Evolutionary conservation across 768 basidiomycete genomes (phyloP), one percentile per base, ranked within the genome.

Genomic region (Tephrocybe sp.): DNA sequence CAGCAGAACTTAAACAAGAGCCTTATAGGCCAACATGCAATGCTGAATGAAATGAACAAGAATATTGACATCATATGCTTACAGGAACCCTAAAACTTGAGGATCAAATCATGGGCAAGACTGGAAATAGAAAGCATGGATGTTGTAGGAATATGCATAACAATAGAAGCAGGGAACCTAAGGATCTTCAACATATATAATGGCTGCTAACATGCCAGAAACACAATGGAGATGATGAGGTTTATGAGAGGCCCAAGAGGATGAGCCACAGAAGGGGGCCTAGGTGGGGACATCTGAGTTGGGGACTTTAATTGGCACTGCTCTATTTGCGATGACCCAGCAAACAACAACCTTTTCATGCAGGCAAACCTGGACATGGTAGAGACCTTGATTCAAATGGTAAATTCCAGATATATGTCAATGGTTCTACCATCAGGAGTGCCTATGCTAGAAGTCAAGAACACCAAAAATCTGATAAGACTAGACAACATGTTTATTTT

Each of bases 401-500:
- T 71, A 0, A 54, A 46, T 0, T 56, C 56, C 0, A 43, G 68
- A 44, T 53, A 57, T 0, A 64, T 81, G 60, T 6, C 51, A 0
- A 72, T 74, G 72, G 49, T 63, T 0, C 67, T 81, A 0, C 72
- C 69, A 0, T 48, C 58, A 8, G 62, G 60, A 0, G 59, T 62
- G 0, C 74, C 74, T 0, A 82, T 73, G 0, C 63, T 80, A 0
- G 34, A 68, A 17, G 58, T 68, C 0, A 41, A 32, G 0, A 42
- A 23, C 1, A 65, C 73, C 0, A 66, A 69, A 14, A 75, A 73
- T 48, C 64, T 60, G 42, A 70, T 71, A 4, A 44, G 71, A 9
- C 65, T 68, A 3, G 75, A 80, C 61, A 80, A 81, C 45, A 70
- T 80, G 0, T 80, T 73, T 53, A 53, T 58, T 25, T 54, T 68